Conservation (phyloP, 2,329 filamentous ascomycete species). For the Trichoderma sp. region DNA sequence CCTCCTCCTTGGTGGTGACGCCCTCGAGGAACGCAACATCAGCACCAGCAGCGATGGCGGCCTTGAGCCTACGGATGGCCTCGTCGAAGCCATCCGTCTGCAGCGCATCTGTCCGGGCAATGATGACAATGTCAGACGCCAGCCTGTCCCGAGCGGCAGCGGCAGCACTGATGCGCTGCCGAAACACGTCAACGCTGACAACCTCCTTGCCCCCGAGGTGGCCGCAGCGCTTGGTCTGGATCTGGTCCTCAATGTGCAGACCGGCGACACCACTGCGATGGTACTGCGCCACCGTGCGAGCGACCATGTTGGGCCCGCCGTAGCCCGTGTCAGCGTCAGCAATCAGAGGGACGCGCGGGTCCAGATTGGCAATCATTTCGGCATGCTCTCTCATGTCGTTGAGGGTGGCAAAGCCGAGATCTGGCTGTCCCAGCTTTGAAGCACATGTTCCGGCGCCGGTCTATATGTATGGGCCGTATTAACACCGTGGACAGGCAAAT, state of each 20-base stretch:
- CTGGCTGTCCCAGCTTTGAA: constrained; percentile 63
- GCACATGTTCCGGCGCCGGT: constrained; percentile 65
- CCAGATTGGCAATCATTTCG: constrained; percentile 63
- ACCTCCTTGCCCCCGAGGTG: constrained; percentile 64
- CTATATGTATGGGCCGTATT: constrained; percentile 43
- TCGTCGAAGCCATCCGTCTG: constrained; percentile 61
- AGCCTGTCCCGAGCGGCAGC: constrained; percentile 51
- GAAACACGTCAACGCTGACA: constrained; percentile 55
- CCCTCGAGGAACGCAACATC: constrained; percentile 65
- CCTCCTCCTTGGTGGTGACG: constrained; percentile 55
- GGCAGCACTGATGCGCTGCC: constrained; percentile 59
- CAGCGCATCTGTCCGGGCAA: constrained; percentile 65
- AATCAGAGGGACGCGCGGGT: constrained; percentile 59
- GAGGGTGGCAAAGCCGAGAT: constrained; percentile 63
- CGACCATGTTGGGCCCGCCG: constrained; percentile 55
- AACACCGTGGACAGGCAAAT: background rate
- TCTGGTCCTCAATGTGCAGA: constrained; percentile 65
- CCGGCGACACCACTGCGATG: constrained; percentile 59
- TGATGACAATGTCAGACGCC: constrained; percentile 62
- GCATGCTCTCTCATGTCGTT: constrained; percentile 66
- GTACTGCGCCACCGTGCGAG: constrained; percentile 56
- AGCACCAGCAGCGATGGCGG: constrained; percentile 57
- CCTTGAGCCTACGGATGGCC: constrained; percentile 53
- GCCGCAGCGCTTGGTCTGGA: constrained; percentile 66
- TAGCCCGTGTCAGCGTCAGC: constrained; percentile 64